Percentiles rank a stretch among this genome's conserved stretches.
These are phyloP conservation scores for Amanita molliuscula DNA, from an alignment of 768 basidiomycete genomes.

Conservation along the genomic window DNA sequence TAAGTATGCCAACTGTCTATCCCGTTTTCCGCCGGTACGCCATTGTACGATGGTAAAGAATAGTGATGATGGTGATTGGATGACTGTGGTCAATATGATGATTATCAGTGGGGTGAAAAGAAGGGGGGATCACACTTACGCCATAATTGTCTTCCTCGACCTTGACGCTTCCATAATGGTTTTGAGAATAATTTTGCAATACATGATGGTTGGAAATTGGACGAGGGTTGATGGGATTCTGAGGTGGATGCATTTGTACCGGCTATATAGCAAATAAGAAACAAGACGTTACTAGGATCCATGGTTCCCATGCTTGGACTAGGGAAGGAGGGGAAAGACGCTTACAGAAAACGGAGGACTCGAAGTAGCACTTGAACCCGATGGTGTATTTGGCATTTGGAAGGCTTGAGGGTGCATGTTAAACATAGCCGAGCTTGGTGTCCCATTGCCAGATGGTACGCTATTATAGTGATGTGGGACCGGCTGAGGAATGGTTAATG, in stretches of 20 bases:
- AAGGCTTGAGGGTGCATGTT: constrained; percentile 47
- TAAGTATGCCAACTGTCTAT: constrained; percentile 58
- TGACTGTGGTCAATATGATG: constrained; percentile 4
- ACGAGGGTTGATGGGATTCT: constrained; percentile 39
- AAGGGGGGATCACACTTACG: constrained; percentile 22
- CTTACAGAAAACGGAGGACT: constrained; percentile 86
- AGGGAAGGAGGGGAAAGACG: constrained; percentile 34
- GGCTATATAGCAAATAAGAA: constrained; percentile 44
- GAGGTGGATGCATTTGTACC: constrained; percentile 52
- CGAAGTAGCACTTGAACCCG: constrained; percentile 62
- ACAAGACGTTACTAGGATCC: constrained; percentile 48
- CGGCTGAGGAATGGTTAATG: constrained; percentile 53
- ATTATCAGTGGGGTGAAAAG: not conserved
- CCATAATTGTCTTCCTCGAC: constrained; percentile 57
- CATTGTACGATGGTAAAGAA: constrained; percentile 38
- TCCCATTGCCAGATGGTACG: constrained; percentile 8
- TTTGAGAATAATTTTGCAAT: constrained; percentile 31
- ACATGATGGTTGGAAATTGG: constrained; percentile 29
- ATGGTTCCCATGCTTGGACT: constrained; percentile 17
- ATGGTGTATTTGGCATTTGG: constrained; percentile 61
- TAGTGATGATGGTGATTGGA: constrained; percentile 24
- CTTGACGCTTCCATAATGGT: constrained; percentile 47
- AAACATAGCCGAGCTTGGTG: constrained; percentile 34
- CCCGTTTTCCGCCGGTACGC: constrained; percentile 29
- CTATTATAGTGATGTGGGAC: constrained; percentile 30